Evolutionary conservation across 352 stramenopile species (phyloP).

Genomic region (Globisporangium alternatum): DNA sequence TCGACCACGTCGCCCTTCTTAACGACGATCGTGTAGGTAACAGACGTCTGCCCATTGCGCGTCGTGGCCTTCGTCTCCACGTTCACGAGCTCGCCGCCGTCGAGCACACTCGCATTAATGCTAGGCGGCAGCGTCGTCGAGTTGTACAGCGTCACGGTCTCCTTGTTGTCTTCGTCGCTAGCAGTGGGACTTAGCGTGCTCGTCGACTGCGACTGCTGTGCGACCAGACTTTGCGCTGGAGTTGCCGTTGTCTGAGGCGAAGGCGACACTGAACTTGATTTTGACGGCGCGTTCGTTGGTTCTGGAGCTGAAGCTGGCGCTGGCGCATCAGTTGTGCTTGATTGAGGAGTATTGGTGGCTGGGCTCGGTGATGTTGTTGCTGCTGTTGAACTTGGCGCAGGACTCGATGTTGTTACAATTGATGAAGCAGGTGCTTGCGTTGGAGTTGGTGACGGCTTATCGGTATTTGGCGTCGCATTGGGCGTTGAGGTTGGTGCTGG

Average conservation of each 20-base stretch:
- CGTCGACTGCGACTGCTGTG: background rate
- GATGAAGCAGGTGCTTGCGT: background rate
- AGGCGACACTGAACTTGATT: background rate
- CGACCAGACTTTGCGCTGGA: background rate
- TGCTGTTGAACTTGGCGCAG: background rate
- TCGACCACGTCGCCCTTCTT: constrained; percentile 24
- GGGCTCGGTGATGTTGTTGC: background rate
- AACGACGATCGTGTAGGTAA: constrained; percentile 44
- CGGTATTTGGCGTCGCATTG: constrained; percentile 4
- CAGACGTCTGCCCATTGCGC: constrained; percentile 23
- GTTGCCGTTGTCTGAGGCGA: background rate
- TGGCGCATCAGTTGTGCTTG: background rate
- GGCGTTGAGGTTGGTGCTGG: constrained; percentile 1
- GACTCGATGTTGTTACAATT: background rate
- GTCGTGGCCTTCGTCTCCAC: constrained; percentile 34
- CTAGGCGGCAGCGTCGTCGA: constrained; percentile 37
- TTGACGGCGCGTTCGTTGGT: constrained; percentile 10
- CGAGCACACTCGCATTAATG: constrained; percentile 30
- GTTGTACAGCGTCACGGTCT: constrained; percentile 28
- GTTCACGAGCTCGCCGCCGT: constrained; percentile 30
- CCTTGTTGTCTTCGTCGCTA: background rate
- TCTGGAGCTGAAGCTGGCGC: constrained; percentile 1
- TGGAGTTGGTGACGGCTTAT: constrained; percentile 5
- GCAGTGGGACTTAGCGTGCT: background rate
- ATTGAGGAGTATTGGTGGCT: background rate